Evolutionary conservation across 2,329 filamentous ascomycete species (phyloP).

Genomic region (Beauveria varroae): DNA sequence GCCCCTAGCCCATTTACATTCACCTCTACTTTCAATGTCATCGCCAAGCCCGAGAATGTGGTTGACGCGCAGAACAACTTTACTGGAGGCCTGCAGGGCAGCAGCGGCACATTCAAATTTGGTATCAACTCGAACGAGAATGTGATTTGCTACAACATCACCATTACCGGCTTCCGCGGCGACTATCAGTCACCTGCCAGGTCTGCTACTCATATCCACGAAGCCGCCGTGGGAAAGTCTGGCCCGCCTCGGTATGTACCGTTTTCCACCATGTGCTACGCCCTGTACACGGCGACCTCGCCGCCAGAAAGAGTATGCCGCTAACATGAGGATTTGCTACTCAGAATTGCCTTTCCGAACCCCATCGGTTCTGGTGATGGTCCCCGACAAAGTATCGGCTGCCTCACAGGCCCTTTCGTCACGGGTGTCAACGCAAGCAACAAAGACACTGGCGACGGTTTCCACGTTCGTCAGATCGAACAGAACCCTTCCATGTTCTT

Average conservation of each 20-base stretch:
- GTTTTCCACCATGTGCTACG: background rate
- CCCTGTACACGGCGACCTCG: too few relatives aligned
- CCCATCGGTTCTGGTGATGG: conserved; percentile 29
- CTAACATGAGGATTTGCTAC: background rate
- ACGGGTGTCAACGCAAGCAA: conserved; percentile 25
- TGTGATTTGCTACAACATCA: conserved; percentile 43
- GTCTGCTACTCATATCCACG: conserved; percentile 49
- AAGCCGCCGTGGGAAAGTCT: conserved; percentile 34
- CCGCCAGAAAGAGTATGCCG: background rate
- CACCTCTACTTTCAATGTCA: conserved; percentile 40
- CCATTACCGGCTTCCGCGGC: conserved; percentile 39
- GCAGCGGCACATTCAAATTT: conserved; percentile 42
- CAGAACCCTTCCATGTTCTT: conserved; percentile 43
- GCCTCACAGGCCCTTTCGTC: conserved; percentile 28
- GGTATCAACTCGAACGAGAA: conserved; percentile 42
- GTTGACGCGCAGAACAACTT: conserved; percentile 31
- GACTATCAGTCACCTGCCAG: conserved; percentile 41
- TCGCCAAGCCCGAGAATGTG: conserved; percentile 42
- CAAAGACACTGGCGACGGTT: conserved; percentile 31
- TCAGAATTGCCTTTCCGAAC: conserved; percentile 41
- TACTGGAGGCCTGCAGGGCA: conserved; percentile 35
- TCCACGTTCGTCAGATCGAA: conserved; percentile 43
- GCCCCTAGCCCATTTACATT: conserved; percentile 27
- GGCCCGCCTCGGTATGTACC: conserved; percentile 39
- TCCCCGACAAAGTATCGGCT: conserved; percentile 32